These are phyloP conservation scores for Coemansia asiatica DNA, from an alignment of 192 early-diverging fungal species.

Conservation along the genomic window DNA sequence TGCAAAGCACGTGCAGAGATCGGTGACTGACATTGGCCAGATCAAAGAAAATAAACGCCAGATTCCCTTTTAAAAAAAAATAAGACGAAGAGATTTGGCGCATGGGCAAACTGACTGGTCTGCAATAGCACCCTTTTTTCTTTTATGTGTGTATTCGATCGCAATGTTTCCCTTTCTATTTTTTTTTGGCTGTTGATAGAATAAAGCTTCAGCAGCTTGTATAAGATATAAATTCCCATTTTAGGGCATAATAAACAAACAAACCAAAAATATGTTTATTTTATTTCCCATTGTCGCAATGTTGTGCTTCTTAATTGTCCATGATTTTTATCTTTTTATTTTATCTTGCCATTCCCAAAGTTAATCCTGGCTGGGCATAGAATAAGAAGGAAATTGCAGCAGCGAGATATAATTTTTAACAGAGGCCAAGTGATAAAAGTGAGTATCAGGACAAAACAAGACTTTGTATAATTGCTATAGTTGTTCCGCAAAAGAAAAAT, in stretches of 20 bases:
- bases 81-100: background rate
- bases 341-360: no score
- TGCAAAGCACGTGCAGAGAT: background rate
- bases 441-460: no score
- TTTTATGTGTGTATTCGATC: background rate
- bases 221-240: background rate
- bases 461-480: no score
- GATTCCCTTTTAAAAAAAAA: background rate
- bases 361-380: no score
- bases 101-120: background rate
- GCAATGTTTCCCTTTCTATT: slow-evolving; percentile 1
- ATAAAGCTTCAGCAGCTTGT: background rate
- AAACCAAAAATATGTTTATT: no score
- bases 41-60: background rate
- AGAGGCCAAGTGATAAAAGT: no score
- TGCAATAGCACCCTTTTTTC: background rate
- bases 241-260: background rate
- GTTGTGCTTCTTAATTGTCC: no score
- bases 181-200: background rate
- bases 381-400: no score
- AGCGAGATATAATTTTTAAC: no score
- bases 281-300: no score
- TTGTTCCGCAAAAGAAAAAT: no score
- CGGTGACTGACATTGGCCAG: background rate
- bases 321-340: no score